phyloP scores from a whole-genome alignment of 2,329 filamentous ascomycete genomes.

The Xylaria sp. region DNA sequence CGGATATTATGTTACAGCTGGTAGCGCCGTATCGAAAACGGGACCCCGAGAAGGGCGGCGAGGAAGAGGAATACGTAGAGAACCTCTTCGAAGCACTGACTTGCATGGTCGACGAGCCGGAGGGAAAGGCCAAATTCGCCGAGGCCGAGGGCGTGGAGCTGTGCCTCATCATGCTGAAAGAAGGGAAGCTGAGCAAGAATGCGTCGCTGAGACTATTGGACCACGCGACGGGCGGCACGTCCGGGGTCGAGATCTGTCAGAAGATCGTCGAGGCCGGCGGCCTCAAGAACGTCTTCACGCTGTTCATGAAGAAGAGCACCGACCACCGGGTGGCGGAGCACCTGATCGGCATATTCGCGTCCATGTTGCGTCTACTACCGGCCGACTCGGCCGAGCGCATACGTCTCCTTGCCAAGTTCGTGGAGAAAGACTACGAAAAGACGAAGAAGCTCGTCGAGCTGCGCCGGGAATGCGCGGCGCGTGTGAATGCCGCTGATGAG shows the following conservation, averaged over 20 bases:
- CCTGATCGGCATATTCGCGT: conserved; percentile 84
- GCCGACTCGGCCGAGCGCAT: conserved; percentile 82
- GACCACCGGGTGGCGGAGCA: conserved; percentile 77
- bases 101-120: conserved; percentile 78
- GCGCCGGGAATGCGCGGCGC: conserved; percentile 74
- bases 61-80: conserved; percentile 95
- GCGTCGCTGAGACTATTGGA: conserved; percentile 85
- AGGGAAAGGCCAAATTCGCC: conserved; percentile 83
- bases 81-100: conserved; percentile 90
- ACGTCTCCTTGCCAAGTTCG: conserved; percentile 89
- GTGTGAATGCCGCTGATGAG: conserved; percentile 70
- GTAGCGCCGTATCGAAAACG: conserved; percentile 85
- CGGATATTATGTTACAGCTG: conserved; percentile 84
- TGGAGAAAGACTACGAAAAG: conserved; percentile 94
- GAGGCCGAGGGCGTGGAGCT: conserved; percentile 94
- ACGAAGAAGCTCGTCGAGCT: conserved; percentile 76
- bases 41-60: conserved; percentile 84
- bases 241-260: conserved; percentile 73
- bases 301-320: conserved; percentile 84
- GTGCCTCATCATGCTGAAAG: conserved; percentile 88
- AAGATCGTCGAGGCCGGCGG: conserved; percentile 84
- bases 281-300: conserved; percentile 83
- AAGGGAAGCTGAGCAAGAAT: conserved; percentile 83
- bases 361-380: conserved; percentile 81
- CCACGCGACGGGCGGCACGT: conserved; percentile 72